Base-by-base conservation (phyloP, 1,139 yeast genomes). In the Candida sp. region DNA sequence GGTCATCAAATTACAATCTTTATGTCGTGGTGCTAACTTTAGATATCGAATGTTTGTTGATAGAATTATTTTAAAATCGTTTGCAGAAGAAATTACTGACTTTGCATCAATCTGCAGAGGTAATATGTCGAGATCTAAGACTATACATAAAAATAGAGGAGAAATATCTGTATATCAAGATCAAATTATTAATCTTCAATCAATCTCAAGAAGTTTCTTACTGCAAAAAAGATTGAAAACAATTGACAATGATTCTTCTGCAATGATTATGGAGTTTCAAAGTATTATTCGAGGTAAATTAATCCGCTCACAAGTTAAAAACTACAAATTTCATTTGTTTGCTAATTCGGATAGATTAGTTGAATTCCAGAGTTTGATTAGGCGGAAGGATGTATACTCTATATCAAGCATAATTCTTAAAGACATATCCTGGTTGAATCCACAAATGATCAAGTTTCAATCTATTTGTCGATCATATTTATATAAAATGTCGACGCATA, bases 1-100 rank as follows among this genome's bases (percentile, higher is more conserved):
- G 43, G 57, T 73, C 36, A 57, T 72, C 55, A 63, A 66, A 45
- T 66, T 85, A 27, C 93, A 86, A 57, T 75, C 89, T 0, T 63
- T 82, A 27, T 74, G 85, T 6, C 70, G 87, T 51, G 93, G 91
- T 23, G 83, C 87, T 1, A 70, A 79, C 43, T 66, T 79, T 48
- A 72, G 95, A 40, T 86, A 82, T 58, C 65, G 65, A 23, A 69
- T 83, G 68, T 83, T 81, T 60, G 84, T 84, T 35, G 77, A 78
- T 52, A 75, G 70, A 45, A 80, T 81, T 48, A 76, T 82, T 73
- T 57, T 83, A 33, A 77, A 76, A 50, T 79, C 84, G 3, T 78
- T 75, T 50, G 66, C 69, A 4, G 77, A 73, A 21, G 79, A 76
- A 46, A 61, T 81, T 30, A 65, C 65, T 4, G 47, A 46, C 8